Conservation (phyloP, 2,329 filamentous ascomycete species). For the Botrytis aclada region DNA sequence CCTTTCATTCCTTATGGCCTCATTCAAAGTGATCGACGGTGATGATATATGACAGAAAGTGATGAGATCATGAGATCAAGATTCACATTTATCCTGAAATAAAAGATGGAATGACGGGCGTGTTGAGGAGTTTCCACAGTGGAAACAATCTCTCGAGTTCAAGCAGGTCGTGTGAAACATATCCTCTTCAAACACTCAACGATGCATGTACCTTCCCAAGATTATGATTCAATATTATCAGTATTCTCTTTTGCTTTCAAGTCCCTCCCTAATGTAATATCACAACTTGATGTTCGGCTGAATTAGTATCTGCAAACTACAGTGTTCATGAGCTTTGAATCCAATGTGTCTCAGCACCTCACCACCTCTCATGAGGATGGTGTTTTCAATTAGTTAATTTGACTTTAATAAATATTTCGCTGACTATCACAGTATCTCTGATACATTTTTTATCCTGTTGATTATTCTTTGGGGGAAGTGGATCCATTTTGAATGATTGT, state of each 20-base stretch:
- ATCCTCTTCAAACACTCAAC: neutral
- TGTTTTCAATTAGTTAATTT: neutral
- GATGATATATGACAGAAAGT: no score
- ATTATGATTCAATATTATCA: neutral
- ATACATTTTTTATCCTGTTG: fast-evolving
- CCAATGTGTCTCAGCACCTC: neutral
- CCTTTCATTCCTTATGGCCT: no score
- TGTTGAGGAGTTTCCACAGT: neutral
- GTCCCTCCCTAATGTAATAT: neutral
- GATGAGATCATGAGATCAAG: neutral
- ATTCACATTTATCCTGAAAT: fast-evolving
- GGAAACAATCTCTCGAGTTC: neutral
- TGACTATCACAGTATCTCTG: neutral
- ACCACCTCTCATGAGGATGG: neutral
- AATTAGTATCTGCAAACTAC: neutral
- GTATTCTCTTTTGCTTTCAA: neutral
- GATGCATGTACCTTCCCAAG: neutral
- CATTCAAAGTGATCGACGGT: no score
- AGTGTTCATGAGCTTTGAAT: neutral
- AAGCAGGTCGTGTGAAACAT: neutral
- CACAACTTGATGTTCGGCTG: neutral
- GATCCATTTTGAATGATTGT: neutral
- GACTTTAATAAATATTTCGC: neutral
- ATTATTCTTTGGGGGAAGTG: neutral
- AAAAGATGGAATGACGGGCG: neutral